Conservation (phyloP, 2,329 filamentous ascomycete genomes). For the Aspergillus transmontanensis region DNA sequence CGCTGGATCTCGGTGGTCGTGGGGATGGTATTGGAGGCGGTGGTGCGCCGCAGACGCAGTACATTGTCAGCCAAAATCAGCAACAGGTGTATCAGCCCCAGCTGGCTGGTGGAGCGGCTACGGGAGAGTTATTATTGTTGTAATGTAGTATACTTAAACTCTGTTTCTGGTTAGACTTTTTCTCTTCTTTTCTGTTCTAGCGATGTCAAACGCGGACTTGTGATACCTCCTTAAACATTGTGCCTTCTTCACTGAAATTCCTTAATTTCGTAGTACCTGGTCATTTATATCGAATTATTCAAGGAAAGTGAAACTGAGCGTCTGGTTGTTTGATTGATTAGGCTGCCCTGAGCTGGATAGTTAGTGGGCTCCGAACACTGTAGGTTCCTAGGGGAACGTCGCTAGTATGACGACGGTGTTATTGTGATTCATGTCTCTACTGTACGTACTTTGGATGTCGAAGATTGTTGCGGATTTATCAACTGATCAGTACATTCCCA, state of each 20-base stretch:
- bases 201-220: slow-evolving; percentile 12
- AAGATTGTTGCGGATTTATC: neutral
- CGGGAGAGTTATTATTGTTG: slow-evolving; percentile 71
- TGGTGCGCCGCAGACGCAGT: slow-evolving; percentile 52
- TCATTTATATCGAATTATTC: neutral
- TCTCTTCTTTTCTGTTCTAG: slow-evolving; percentile 7
- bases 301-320: neutral
- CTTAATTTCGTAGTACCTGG: neutral
- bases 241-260: neutral
- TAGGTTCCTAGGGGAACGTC: neutral
- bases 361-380: too few relatives aligned
- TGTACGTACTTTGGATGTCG: neutral
- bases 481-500: neutral
- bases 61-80: slow-evolving; percentile 79
- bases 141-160: slow-evolving; percentile 37
- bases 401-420: too few relatives aligned
- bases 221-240: slow-evolving; percentile 14
- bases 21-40: slow-evolving; percentile 67
- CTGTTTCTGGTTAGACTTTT: slow-evolving; percentile 15
- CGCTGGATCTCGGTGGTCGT: slow-evolving; percentile 67
- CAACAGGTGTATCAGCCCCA: slow-evolving; percentile 74
- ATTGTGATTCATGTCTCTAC: too few relatives aligned
- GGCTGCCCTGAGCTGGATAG: neutral
- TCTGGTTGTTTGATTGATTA: neutral
- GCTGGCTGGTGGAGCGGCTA: slow-evolving; percentile 63